These are phyloP conservation scores for Aspergillus sojae DNA, from an alignment of 2,329 filamentous ascomycete genomes.

Conservation along the genomic window DNA sequence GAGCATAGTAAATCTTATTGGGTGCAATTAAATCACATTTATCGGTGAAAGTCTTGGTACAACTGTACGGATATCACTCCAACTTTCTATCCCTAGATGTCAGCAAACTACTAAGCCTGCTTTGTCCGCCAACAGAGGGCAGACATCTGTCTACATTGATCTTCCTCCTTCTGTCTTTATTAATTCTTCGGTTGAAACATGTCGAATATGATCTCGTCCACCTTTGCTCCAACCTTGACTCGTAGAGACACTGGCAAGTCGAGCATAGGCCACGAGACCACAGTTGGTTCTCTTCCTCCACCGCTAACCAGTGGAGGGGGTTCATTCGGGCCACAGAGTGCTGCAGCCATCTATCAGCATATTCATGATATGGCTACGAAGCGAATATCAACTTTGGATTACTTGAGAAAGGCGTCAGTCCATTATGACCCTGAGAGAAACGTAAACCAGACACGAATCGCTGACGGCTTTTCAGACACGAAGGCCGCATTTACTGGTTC, in stretches of 20 bases:
- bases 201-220: slow-evolving; percentile 35
- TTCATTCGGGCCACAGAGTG: slow-evolving; percentile 50
- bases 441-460: background rate
- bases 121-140: background rate
- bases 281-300: slow-evolving; percentile 30
- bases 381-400: slow-evolving; percentile 90
- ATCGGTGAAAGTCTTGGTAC: background rate
- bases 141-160: background rate
- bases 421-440: background rate
- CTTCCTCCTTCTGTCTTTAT: background rate
- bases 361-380: slow-evolving; percentile 88
- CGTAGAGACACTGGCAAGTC: slow-evolving; percentile 41
- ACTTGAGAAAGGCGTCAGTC: slow-evolving; percentile 84
- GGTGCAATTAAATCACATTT: background rate
- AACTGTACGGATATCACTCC: background rate
- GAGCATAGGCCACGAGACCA: slow-evolving; percentile 29
- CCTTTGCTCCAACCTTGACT: slow-evolving; percentile 35
- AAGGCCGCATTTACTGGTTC: slow-evolving; percentile 96
- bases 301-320: slow-evolving; percentile 35
- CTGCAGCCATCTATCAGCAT: slow-evolving; percentile 62
- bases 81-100: background rate
- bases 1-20: background rate
- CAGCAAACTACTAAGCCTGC: background rate
- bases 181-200: background rate
- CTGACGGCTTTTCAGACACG: slow-evolving; percentile 64